Evolutionary conservation across 192 early-diverging fungal genomes (phyloP), one percentile per base, ranked within the genome.

Genomic region (Mortierella antarctica): DNA sequence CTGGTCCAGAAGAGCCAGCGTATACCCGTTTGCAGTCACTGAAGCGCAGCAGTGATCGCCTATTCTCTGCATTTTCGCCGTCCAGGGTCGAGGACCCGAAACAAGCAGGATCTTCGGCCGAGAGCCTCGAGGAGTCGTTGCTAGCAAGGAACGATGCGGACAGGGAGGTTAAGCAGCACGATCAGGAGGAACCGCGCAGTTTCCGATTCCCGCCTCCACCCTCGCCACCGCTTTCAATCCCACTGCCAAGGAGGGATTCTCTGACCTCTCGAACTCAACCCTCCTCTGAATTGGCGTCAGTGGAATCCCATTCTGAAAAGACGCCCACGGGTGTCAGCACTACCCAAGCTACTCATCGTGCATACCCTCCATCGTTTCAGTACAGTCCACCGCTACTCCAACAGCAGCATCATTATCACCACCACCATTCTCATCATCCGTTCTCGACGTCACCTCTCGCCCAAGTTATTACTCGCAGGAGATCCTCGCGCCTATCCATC

Each of bases 381-480:
- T 40, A 57, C 14, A 70, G 76, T 47, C 68, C 69, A 2, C 69
- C 76, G 5, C 56, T 48, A 18, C 5, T 65, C 7, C 68, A 65
- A 13, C 68, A 70, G 10, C 45, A 62, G 14, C 50, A 62, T 18
- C 69, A 67, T 14, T 58, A 71, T 23, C 45, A 62, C 8, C 50
- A 62, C 45, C 69, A 67, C 15, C 64, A 71, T 23, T 21, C 57
- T 41, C 69, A 71, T 20, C 48, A 20, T 7, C 63, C 76, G 18
- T 54, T 79, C 42, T 79, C 76, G 41, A 79, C 76, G 20, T 79
- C 76, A 10, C 76, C 76, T 3, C 57, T 79, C 41, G 69, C 76
- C 0, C 76, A 70, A n/a, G 76, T 79, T 4, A 71, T 79, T 46
- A 79, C 76, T 1, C 69, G 76, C 11, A 64, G 76, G 12, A 48